Conservation (phyloP, 2,329 filamentous ascomycete species). For the Nakataea oryzae region DNA sequence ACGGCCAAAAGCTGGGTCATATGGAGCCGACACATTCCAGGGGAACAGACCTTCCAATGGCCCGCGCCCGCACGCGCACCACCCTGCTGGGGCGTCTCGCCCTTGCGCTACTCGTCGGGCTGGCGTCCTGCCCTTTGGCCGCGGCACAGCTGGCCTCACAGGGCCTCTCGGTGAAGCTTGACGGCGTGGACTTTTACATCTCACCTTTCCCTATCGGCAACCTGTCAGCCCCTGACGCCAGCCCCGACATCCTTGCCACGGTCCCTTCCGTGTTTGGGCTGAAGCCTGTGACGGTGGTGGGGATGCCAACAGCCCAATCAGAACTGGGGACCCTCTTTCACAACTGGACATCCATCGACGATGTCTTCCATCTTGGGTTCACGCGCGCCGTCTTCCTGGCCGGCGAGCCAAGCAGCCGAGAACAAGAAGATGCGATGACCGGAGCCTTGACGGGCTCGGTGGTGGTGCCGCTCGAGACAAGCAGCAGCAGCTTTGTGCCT, state of each 20-base stretch:
- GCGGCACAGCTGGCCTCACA: constrained; percentile 14
- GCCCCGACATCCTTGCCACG: constrained; percentile 6
- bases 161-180: constrained; percentile 19
- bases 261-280: constrained; percentile 18
- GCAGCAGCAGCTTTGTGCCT: constrained; percentile 6
- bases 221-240: constrained; percentile 6
- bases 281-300: constrained; percentile 22
- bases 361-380: constrained; percentile 17
- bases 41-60: too few species aligned
- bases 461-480: constrained; percentile 10
- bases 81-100: neutral
- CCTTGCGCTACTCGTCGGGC: neutral
- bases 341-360: constrained; percentile 19
- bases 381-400: constrained; percentile 13
- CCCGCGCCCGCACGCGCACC: too few species aligned
- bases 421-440: neutral
- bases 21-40: too few species aligned
- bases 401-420: constrained; percentile 2
- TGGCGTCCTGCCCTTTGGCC: neutral
- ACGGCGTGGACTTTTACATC: constrained; percentile 21
- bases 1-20: too few species aligned
- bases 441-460: constrained; percentile 11
- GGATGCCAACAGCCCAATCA: constrained; percentile 10
- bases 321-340: constrained; percentile 15
- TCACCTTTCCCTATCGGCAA: constrained; percentile 21